These are phyloP conservation scores for Curvularia lunata DNA, from an alignment of 2,329 filamentous ascomycete species.

Conservation along the genomic window DNA sequence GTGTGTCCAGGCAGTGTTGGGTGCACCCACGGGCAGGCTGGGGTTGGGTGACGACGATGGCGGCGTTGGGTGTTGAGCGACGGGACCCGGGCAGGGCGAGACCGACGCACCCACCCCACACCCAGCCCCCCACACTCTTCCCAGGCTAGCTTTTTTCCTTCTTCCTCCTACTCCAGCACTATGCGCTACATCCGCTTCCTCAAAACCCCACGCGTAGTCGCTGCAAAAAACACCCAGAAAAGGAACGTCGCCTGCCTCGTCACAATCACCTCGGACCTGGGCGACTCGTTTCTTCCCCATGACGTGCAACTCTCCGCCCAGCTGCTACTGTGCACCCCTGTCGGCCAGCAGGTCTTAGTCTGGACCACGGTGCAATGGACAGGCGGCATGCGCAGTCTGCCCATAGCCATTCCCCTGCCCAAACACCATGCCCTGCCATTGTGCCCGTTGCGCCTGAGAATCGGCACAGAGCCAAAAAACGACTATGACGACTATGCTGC, in stretches of 20 bases:
- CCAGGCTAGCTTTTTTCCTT: background rate
- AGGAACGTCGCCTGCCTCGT: constrained; percentile 52
- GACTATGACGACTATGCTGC: constrained; percentile 38
- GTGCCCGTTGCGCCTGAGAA: constrained; percentile 49
- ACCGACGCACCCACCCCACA: constrained; percentile 17
- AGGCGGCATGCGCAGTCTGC: constrained; percentile 52
- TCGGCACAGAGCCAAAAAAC: constrained; percentile 43
- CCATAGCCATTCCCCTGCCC: constrained; percentile 52
- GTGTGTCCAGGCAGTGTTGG: background rate
- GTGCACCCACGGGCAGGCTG: constrained; percentile 5
- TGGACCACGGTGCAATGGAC: constrained; percentile 55
- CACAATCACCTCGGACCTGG: constrained; percentile 72
- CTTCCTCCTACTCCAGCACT: background rate
- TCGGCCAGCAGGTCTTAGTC: constrained; percentile 47
- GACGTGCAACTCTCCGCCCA: constrained; percentile 54
- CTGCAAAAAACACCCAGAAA: constrained; percentile 39
- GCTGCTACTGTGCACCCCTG: constrained; percentile 36
- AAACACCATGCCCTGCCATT: constrained; percentile 47
- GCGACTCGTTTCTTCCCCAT: constrained; percentile 66
- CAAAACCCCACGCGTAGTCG: constrained; percentile 62
- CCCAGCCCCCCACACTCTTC: constrained; percentile 1
- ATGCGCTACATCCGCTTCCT: constrained; percentile 71
- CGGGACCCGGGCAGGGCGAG: background rate
- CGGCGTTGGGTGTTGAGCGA: background rate
- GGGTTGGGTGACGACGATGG: background rate